Conservation (phyloP, 345 rosid genomes). For the Arabidopsis suecica region DNA sequence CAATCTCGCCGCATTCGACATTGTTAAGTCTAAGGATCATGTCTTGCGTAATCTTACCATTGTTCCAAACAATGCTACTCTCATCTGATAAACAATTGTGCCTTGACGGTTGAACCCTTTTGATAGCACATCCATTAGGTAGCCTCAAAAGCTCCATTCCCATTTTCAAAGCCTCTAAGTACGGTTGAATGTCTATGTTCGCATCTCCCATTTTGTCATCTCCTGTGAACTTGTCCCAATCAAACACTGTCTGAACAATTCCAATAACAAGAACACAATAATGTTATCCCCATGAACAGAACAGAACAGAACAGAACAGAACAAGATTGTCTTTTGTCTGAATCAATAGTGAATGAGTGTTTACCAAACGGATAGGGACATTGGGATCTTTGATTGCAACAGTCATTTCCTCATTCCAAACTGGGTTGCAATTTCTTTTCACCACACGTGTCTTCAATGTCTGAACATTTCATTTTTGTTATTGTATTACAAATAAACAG, state of each 20-base stretch:
- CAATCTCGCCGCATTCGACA: conserved; percentile 73
- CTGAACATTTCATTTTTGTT: conserved; percentile 47
- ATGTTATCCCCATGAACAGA: not conserved
- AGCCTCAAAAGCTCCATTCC: conserved; percentile 53
- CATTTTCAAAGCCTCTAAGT: conserved; percentile 60
- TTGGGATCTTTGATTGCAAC: conserved; percentile 61
- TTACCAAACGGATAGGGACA: conserved; percentile 64
- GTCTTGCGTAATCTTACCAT: conserved; percentile 67
- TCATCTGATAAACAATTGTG: conserved; percentile 67
- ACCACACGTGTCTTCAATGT: conserved; percentile 75
- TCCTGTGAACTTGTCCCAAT: conserved; percentile 68
- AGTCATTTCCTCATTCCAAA: conserved; percentile 84
- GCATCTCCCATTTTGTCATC: conserved; percentile 95
- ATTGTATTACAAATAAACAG: not conserved
- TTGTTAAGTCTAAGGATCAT: conserved; percentile 62
- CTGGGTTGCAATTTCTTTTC: conserved; percentile 73
- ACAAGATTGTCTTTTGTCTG: conserved; percentile 2
- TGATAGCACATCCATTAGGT: conserved; percentile 63
- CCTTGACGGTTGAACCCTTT: conserved; percentile 56
- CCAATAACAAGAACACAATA: not conserved
- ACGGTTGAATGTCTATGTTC: conserved; percentile 65
- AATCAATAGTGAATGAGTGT: not conserved
- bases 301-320: not conserved
- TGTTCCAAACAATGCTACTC: conserved; percentile 56
- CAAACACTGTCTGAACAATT: conserved; percentile 68